Conservation (phyloP, 495 filamentous ascomycete species). For the Xylaria nigripes region DNA sequence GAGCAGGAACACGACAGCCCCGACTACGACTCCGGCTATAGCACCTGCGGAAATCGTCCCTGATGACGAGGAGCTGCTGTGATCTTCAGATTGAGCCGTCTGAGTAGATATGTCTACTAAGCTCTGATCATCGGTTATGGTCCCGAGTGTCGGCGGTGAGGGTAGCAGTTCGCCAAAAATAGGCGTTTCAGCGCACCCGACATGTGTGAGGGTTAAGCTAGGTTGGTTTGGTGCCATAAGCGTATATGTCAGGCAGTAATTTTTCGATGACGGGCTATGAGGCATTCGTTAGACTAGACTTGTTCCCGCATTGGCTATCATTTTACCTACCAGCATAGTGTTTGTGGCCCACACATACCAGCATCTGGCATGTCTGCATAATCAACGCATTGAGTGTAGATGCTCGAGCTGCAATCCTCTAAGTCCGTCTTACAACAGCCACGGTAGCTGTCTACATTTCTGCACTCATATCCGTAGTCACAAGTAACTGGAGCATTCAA, state of each 20-base stretch:
- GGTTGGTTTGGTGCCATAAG: conserved; percentile 10
- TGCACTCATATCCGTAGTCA: conserved; percentile 18
- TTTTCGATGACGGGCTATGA: conserved; percentile 10
- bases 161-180: conserved; percentile 20
- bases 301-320: neutral
- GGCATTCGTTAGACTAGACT: neutral
- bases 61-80: conserved; percentile 5
- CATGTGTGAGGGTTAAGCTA: conserved; percentile 13
- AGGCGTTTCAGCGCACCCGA: conserved; percentile 16
- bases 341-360: conserved; percentile 15
- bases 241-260: conserved; percentile 18
- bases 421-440: conserved; percentile 19
- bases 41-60: conserved; percentile 8
- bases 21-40: conserved; percentile 18
- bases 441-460: conserved; percentile 17
- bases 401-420: conserved; percentile 15
- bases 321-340: conserved; percentile 22
- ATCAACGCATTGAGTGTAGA: conserved; percentile 20
- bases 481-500: conserved; percentile 14
- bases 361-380: conserved; percentile 5
- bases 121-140: neutral
- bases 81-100: neutral
- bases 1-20: conserved; percentile 10
- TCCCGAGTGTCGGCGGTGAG: conserved; percentile 17
- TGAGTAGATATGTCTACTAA: neutral